Evolutionary conservation across 176 grass and related monocot species (phyloP), one percentile per base, ranked within the genome.

Genomic region (Pharus latifolius): DNA sequence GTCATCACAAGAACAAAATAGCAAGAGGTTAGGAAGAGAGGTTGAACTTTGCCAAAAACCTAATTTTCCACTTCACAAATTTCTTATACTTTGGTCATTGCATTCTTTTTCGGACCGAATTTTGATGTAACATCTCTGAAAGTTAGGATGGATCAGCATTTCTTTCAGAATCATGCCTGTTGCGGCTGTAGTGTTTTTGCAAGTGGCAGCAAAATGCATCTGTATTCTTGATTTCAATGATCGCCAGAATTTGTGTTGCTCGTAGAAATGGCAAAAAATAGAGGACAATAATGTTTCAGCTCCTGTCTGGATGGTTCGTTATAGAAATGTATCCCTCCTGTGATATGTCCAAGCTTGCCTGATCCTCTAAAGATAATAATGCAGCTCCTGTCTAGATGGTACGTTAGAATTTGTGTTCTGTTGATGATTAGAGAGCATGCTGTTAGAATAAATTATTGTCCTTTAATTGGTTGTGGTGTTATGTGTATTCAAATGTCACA

Each of bases 1-100:
- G 90, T 85, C 59, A 80, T 93, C 58, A 93, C 82, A 13, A 77
- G 90, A 78, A 83, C 70, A 72, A 93, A 93, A 83, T 93, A 84
- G 79, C 8, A 63, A 31, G 56, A 45, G 6, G 12, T 74, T 28
- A 12, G 10, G 45, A 78, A 78, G 63, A 42, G 43, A 50, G 32
- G 51, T 34, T 59, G 74, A 73, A 51, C 35, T 38, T 66, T 10
- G 23, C 62, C 46, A 61, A 37, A 26, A 63, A 10, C 29, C 33
- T 69, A 24, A 70, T 40, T 40, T 83, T 49, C 61, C 61, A 40
- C 62, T 61, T 63, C 46, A 46, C 46, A 85, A 80, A 28, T 86
- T 81, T 81, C 76, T 77, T 31, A 71, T 44, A 74, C 63, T 14
- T 30, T 5, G 53, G 63, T 76, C 70, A 80, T 69, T 70, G 57